Conservation (phyloP, 208 protist genomes). For the Leishmania gerbilli region DNA sequence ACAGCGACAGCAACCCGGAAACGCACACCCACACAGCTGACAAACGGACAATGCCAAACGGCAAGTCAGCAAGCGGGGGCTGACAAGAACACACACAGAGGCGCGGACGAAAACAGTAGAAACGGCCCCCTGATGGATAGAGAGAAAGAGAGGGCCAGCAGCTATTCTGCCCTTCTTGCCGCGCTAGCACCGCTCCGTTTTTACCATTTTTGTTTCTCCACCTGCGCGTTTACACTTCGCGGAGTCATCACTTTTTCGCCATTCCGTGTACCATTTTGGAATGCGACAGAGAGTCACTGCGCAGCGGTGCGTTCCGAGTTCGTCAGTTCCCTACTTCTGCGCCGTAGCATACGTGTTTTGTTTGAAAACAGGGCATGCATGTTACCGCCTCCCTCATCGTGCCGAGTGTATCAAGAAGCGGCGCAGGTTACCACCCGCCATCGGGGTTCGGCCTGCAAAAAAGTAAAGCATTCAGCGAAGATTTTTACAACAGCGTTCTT, state of each 20-base stretch:
- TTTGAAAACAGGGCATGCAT: too few species aligned
- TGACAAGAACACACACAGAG: neutral
- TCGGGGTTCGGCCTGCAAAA: neutral
- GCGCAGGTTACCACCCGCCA: neutral
- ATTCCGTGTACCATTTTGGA: neutral
- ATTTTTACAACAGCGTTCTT: neutral
- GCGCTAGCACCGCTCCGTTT: neutral
- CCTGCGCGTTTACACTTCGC: neutral
- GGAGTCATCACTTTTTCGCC: neutral
- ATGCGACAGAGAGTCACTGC: neutral
- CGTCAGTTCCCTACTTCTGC: neutral
- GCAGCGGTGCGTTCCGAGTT: neutral
- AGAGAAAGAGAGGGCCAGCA: neutral
- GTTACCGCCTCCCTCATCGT: neutral
- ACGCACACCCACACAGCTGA: neutral
- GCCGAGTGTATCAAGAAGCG: neutral
- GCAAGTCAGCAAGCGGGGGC: neutral
- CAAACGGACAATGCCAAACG: neutral
- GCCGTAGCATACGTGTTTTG: neutral
- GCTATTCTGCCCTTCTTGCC: neutral
- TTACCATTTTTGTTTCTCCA: neutral
- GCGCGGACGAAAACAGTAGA: neutral
- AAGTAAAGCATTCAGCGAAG: neutral
- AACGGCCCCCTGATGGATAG: neutral
- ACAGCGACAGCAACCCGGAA: neutral